Base-by-base conservation (phyloP, 176 grass and related monocot species). In the Pontederia paniculata region DNA sequence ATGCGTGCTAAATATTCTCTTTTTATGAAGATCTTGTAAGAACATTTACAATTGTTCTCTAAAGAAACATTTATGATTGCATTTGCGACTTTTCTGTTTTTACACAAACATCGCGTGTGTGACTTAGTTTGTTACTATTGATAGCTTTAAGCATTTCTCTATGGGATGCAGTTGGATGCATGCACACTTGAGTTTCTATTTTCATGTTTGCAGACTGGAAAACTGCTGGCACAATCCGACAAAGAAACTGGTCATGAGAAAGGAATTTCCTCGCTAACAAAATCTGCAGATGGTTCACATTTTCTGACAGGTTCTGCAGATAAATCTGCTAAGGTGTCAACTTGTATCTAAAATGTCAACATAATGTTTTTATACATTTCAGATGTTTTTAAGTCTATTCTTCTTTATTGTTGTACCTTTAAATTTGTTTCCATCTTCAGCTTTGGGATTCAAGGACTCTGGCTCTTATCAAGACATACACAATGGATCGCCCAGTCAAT, bases 401-500 rank as follows among this genome's bases (percentile, higher is more conserved):
- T 58, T 11, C 19, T 28, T 21, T 58, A 55, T 7, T 45, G 4
- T 15, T 46, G 19, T 45, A 9, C 5, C 65, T 53, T 25, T 58
- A 78, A 3, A 67, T 58, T 51, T 64, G 42, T n/a, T 54, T 9
- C 13, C 13, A 25, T 76, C n/a, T 9, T 22, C 76, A 98, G 86
- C 69, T 98, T 3, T 98, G 83, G 83, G 93, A 98, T 68, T 9
- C 77, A 70, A 91, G 87, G 43, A 84, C 80, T 3, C 42, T 91
- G 63, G 84, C 80, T 50, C 66, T 82, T 45, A 78, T 98, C 58
- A 91, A 91, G 83, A 91, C 87, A 0, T 88, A 88, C 56, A 69
- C 74, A 47, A 91, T 67, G 0, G 93, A 98, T 64, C 75, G 73
- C 17, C 93, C 93, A 1, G 93, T 98, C 50, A 91, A 98, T 77